phyloP scores from a whole-genome alignment of 73 alveolate genomes.

The Symbiodinium natans region DNA sequence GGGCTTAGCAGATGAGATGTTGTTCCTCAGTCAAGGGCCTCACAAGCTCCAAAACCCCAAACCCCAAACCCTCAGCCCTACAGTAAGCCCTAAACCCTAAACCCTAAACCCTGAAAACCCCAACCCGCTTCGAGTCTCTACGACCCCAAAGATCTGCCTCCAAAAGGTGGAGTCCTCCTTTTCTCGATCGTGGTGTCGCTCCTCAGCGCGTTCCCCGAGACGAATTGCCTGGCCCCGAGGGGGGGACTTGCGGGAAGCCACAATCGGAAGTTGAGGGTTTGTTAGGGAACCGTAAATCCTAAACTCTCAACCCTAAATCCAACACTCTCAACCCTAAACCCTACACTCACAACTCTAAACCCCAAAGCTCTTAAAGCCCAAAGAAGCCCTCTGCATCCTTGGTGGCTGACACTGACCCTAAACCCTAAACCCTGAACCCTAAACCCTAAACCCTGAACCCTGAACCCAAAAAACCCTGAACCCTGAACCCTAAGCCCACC shows the following conservation, averaged over 20 bases:
- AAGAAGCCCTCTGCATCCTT: too few species aligned
- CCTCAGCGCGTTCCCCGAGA: conserved; percentile 71
- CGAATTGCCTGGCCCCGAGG: conserved; percentile 25
- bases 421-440: not conserved
- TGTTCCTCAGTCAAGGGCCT: too few species aligned
- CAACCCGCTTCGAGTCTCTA: not conserved
- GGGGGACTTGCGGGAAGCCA: not conserved
- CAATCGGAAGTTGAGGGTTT: not conserved
- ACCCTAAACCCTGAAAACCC: not conserved
- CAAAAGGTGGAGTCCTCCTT: conserved; percentile 76
- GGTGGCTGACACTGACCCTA: not conserved
- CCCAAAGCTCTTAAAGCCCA: not conserved
- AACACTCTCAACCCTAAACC: too few species aligned
- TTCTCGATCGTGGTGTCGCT: conserved; percentile 88
- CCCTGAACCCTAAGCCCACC: too few species aligned
- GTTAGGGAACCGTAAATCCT: not conserved
- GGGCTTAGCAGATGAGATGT: too few species aligned
- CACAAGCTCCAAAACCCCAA: too few species aligned
- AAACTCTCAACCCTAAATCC: too few species aligned
- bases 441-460: too few species aligned
- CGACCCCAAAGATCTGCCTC: too few species aligned
- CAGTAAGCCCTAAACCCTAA: too few species aligned
- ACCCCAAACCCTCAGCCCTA: too few species aligned
- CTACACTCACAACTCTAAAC: not conserved
- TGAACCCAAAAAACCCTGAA: too few species aligned